Evolutionary conservation across 306 rosid genomes (phyloP).

Genomic region (Ziziphus jujuba): DNA sequence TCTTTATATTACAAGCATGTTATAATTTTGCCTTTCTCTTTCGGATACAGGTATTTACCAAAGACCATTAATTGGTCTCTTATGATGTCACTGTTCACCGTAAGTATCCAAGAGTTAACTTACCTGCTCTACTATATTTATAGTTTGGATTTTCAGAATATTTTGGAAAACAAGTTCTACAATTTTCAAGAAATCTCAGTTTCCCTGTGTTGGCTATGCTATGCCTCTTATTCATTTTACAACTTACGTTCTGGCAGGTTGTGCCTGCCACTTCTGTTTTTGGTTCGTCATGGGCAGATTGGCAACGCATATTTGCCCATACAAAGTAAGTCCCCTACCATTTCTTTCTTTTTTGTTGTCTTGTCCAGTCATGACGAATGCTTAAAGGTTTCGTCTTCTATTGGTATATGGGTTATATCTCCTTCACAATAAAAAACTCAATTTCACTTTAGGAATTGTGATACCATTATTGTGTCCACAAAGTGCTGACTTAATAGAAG

Average conservation of each 20-base stretch:
- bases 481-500: background rate
- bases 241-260: slow-evolving; percentile 41
- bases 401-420: background rate
- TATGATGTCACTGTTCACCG: slow-evolving; percentile 81
- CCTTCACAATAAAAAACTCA: background rate
- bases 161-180: background rate
- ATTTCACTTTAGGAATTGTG: background rate
- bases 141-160: background rate
- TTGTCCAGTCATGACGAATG: slow-evolving; percentile 5
- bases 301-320: slow-evolving; percentile 75
- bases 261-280: slow-evolving; percentile 82
- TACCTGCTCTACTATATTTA: background rate
- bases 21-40: slow-evolving; percentile 14
- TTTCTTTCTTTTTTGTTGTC: slow-evolving; percentile 6
- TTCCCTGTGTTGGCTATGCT: background rate
- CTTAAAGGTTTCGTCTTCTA: background rate
- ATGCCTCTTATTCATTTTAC: background rate
- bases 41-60: slow-evolving; percentile 52
- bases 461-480: background rate
- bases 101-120: slow-evolving; percentile 35
- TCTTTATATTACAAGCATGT: background rate
- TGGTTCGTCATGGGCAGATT: slow-evolving; percentile 77
- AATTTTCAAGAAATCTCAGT: background rate
- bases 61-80: slow-evolving; percentile 81
- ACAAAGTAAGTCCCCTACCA: slow-evolving; percentile 50